A percentile compares a stretch with the other conserved stretches of the same genome.
These are phyloP conservation scores for Streptanthus diversifolius DNA, from an alignment of 345 rosid genomes.

Conservation along the genomic window DNA sequence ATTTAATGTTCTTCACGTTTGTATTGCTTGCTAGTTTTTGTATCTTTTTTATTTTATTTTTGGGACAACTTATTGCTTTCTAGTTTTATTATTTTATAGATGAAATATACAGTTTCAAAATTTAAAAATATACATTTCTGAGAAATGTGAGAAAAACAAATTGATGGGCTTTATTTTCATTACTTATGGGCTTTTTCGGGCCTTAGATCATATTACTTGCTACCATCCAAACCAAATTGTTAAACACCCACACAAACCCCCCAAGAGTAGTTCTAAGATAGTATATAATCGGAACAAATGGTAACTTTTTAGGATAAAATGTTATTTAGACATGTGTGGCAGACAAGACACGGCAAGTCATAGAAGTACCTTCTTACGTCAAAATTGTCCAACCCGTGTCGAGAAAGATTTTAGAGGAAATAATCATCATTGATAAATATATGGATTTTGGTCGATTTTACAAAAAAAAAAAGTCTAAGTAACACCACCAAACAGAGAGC, in stretches of 20 bases:
- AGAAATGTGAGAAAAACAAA: too few relatives aligned
- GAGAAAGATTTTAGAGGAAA: not conserved
- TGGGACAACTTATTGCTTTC: too few relatives aligned
- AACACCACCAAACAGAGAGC: constrained; percentile 27
- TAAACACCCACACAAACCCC: not conserved
- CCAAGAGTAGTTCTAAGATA: too few relatives aligned
- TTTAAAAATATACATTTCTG: not conserved
- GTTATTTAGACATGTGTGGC: not conserved
- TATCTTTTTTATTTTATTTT: too few relatives aligned
- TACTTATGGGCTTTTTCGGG: not conserved
- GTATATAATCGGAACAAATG: not conserved
- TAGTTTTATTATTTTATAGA: too few relatives aligned
- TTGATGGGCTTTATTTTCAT: not conserved
- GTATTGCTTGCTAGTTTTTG: not conserved
- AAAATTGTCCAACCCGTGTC: constrained; percentile 18
- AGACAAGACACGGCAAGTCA: constrained; percentile 8
- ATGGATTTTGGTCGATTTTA: not conserved
- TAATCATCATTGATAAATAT: not conserved
- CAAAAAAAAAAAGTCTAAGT: constrained; percentile 24
- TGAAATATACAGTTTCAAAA: too few relatives aligned
- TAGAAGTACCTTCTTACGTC: constrained; percentile 28
- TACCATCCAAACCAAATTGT: not conserved
- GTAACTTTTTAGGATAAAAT: not conserved
- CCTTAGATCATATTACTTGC: not conserved
- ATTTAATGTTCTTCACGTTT: too few relatives aligned